Base-by-base conservation (phyloP, 2,329 filamentous ascomycete genomes). In the Aspergillus niger region DNA sequence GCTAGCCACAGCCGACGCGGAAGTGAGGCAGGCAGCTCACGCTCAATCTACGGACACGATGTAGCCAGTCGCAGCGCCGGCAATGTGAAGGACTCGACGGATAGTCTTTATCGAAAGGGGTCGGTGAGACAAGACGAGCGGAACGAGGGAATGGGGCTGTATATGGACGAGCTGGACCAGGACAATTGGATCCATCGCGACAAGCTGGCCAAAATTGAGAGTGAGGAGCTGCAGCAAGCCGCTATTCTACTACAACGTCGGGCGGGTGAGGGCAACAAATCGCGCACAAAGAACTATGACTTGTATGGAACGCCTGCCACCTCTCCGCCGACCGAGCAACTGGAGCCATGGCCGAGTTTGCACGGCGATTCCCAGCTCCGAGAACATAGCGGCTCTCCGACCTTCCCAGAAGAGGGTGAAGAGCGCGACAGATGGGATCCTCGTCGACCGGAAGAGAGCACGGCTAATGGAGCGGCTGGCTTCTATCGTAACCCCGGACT, bases 361-460 rank as follows among this genome's bases (percentile, higher is more conserved):
- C 69, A 76, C 30, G 74, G 77, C 41, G 72, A 76, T 20, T 32
- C 53, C 15, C 47, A 44, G 24, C 71, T 73, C 51, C 68, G 65
- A 24, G 68, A 72, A 24, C 68, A 70, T 38, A 59, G 72, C 24
- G 63, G 67, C 41, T 74, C 74, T 26, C 68, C 68, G 3, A 72
- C 72, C n/a, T 76, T 63, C 5, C 75, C 78, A 28, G 78, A 78
- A 57, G 70, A 68, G 30, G 65, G 69, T 41, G 80, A 36, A 36
- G 32, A 82, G 30, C 72, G 69, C 49, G 79, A 84, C 17, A 77
- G 78, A 52, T 93, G 90, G 86, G 91, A 96, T 74, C 80, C 93
- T 57, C 85, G 91, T 59, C 84, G 86, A 20, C 89, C 91, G 2
- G 91, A 93, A 67, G 92, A 97, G 72, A 89, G 91, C 63, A 88